Evolutionary conservation across 306 rosid genomes (phyloP).

Genomic region (Malus sieversii): DNA sequence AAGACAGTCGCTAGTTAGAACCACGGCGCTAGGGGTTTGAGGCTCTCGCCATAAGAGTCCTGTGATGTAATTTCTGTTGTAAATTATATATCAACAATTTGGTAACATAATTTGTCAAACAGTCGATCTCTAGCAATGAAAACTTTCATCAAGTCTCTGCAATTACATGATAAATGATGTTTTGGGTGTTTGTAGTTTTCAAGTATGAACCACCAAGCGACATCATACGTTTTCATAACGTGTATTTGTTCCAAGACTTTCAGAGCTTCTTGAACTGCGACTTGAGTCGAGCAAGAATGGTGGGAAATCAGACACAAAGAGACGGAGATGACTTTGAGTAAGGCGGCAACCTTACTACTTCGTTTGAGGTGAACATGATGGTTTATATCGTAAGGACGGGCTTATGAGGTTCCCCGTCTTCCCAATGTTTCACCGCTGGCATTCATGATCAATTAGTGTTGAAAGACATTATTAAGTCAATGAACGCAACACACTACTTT

Average conservation of each 20-base stretch:
- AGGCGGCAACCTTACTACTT: conserved; percentile 53
- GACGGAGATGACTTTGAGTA: conserved; percentile 43
- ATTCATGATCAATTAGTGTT: background rate
- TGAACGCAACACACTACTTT: background rate
- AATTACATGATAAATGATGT: too few relatives aligned
- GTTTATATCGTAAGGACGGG: conserved; percentile 50
- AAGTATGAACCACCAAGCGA: conserved; percentile 54
- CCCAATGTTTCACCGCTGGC: conserved; percentile 37
- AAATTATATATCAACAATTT: background rate
- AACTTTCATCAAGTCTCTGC: too few relatives aligned
- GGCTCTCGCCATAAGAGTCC: too few relatives aligned
- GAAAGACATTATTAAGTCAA: background rate
- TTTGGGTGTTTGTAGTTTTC: conserved; percentile 37
- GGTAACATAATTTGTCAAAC: background rate
- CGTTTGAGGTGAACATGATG: conserved; percentile 48
- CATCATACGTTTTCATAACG: conserved; percentile 40
- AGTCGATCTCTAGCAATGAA: background rate
- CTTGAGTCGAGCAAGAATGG: conserved; percentile 29
- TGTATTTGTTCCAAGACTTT: conserved; percentile 39
- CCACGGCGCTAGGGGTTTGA: too few relatives aligned
- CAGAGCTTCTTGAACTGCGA: conserved; percentile 49
- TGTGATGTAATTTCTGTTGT: too few relatives aligned
- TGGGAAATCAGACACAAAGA: conserved; percentile 41
- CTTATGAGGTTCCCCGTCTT: conserved; percentile 51
- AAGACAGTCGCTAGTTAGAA: too few relatives aligned